phyloP scores from a whole-genome alignment of 805 yeast species.

The Hyphopichia homilentoma region DNA sequence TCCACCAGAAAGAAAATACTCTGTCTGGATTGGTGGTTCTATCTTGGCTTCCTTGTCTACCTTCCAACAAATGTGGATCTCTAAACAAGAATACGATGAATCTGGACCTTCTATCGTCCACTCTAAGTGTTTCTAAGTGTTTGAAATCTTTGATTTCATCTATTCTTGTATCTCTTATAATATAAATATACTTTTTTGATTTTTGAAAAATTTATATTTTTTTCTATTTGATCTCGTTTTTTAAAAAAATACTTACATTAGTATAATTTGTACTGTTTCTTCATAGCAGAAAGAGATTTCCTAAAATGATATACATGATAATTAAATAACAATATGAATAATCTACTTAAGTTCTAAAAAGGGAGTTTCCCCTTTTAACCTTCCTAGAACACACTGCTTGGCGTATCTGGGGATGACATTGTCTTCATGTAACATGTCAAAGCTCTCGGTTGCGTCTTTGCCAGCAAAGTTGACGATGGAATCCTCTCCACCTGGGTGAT shows the following conservation, averaged over 20 bases:
- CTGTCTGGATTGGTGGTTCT: slow-evolving; percentile 99
- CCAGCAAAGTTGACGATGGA: slow-evolving; percentile 48
- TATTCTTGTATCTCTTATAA: too few species aligned
- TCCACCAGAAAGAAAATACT: slow-evolving; percentile 99
- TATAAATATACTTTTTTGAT: neutral
- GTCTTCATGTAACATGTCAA: slow-evolving; percentile 56
- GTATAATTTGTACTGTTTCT: too few species aligned
- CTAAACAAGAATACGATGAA: slow-evolving; percentile 99
- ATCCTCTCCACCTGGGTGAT: slow-evolving; percentile 62
- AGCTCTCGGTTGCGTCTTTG: slow-evolving; percentile 46
- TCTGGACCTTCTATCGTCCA: slow-evolving; percentile 99
- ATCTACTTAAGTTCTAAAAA: slow-evolving; percentile 26
- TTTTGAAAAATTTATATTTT: slow-evolving; percentile 1
- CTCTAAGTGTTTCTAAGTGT: slow-evolving; percentile 82
- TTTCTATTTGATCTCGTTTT: slow-evolving; percentile 1
- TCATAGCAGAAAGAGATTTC: too few species aligned
- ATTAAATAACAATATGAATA: too few species aligned
- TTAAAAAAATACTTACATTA: neutral
- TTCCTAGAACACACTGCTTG: slow-evolving; percentile 45
- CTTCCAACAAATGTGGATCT: slow-evolving; percentile 99
- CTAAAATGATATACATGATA: too few species aligned
- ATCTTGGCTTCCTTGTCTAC: slow-evolving; percentile 97
- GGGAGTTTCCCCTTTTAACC: slow-evolving; percentile 45
- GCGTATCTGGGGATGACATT: slow-evolving; percentile 50
- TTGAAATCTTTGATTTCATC: neutral